Base-by-base conservation (phyloP, 2,329 filamentous ascomycete genomes). In the Cylindrodendrum hubeiense region DNA sequence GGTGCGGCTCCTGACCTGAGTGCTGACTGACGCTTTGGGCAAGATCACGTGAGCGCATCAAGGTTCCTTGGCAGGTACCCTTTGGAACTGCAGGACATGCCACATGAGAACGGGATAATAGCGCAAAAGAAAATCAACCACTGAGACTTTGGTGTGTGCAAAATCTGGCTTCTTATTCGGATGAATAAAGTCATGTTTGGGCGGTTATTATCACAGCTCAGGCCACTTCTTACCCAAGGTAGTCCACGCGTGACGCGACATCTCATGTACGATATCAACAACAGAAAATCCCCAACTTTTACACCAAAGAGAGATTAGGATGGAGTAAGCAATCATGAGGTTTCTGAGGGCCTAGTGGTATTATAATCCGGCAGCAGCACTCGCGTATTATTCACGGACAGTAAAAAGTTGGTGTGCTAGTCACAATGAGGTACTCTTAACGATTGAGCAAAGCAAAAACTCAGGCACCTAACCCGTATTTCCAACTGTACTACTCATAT, bases 1-100 rank as follows among this genome's bases (percentile, higher is more conserved):
- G 58, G 68, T 72, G 67, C 47, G 60, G 71, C 66, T 67, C 65
- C 66, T 72, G 69, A 67, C 33, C 67, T 71, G 68, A 73, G 66
- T 64, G 62, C 55, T 39, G 33, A 69, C 68, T 61, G 55, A 67
- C 63, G 61, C 68, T 65, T 57, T 65, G 37, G 22, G 43, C 33
- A 24, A 22, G 30, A 47, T 75, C 73, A 75, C 73, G 73, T 74
- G 72, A 71, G 34, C 34, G 41, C 34, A 13, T 47, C 28, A 49
- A 24, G 15, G 39, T 39, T 50, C 28, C 12, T 6, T 41, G 15
- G 33, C 24, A 33, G 9, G 17, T 13, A 37, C 28, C 26, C 13
- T 37, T 46, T 21, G 19, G 46, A 28, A 10, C 21, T 22, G 47
- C 24, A n/a, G 10, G 33, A 17, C n/a, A 7, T 39, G 15, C 37